Base-by-base conservation (phyloP, 2,329 filamentous ascomycete species). In the Fusarium camptoceras region DNA sequence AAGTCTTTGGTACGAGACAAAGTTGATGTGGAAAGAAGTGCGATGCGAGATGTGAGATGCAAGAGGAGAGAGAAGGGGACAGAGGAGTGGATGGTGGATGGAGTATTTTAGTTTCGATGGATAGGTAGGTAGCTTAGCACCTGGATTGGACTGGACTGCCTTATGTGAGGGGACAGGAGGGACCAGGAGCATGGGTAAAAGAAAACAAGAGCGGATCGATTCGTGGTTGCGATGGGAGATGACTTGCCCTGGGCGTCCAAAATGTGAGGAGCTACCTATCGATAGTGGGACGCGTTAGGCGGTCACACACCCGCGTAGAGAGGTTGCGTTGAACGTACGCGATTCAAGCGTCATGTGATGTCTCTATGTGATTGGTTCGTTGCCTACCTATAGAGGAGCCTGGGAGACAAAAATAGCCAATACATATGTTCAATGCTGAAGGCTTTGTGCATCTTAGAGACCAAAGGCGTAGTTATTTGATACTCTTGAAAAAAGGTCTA, bases 301-400 rank as follows among this genome's bases (percentile, higher is more conserved):
- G 64, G 65, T 56, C 69, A 64, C 69, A 64, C 59, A 61, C 61
- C 70, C 76, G 76, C 76, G 76, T 77, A 77, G 74, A 77, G 76
- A 74, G 76, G 71, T 73, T 69, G 64, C 64, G 50, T 62, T 57
- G 42, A 25, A 34, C 7, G 16, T 34, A 72, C 68, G 68, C 69
- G 68, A 59, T 8, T 44, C 31, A n/a, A 64, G 22, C 34, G 20
- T 71, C 68, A 70, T 42, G 63, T 65, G 68, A 67, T 42, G 11
- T 22, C 22, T 12, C 11, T 22, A 30, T 22, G 25, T 43, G 25
- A 43, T 55, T 42, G 42, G 27, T 39, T 22, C n/a, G 22, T 22
- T 27, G 20, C 31, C 6, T 37, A n/a, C 18, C 6, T 37, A n/a
- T 14, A 51, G 34, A n/a, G 37, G 24, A 28, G 44, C 12, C 15